These are phyloP conservation scores for Suillus subluteus DNA, from an alignment of 768 basidiomycete species.

Conservation along the genomic window DNA sequence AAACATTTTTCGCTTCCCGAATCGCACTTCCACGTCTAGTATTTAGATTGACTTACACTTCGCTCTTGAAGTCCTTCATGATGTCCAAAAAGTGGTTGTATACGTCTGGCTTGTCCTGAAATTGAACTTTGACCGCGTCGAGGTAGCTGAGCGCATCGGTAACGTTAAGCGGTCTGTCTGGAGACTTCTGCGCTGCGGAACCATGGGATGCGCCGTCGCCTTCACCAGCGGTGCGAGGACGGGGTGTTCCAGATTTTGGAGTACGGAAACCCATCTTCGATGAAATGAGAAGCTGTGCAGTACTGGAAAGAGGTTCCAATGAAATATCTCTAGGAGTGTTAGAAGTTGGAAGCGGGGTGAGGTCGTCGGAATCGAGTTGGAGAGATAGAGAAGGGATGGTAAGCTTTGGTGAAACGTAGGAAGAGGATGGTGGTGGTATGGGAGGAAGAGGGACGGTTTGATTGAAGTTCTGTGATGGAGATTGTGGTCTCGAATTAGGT, in stretches of 20 bases:
- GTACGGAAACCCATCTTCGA: slow-evolving; percentile 21
- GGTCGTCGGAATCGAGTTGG: slow-evolving; percentile 11
- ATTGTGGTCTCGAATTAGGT: slow-evolving; percentile 18
- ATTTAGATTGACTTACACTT: slow-evolving; percentile 61
- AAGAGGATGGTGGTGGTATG: slow-evolving; percentile 12
- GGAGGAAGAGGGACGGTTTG: slow-evolving; percentile 8
- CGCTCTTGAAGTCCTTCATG: slow-evolving; percentile 99
- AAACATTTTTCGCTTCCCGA: slow-evolving; percentile 3
- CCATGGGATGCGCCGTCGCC: slow-evolving; percentile 26
- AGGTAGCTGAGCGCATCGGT: slow-evolving; percentile 93
- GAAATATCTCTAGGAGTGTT: slow-evolving; percentile 1
- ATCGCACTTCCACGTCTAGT: neutral
- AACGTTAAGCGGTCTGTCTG: slow-evolving; percentile 80
- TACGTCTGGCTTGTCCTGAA: slow-evolving; percentile 87
- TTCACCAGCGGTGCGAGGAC: slow-evolving; percentile 38
- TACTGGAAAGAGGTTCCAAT: slow-evolving; percentile 3
- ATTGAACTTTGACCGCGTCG: slow-evolving; percentile 92
- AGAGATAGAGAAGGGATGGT: slow-evolving; percentile 4
- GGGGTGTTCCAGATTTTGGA: slow-evolving; percentile 42
- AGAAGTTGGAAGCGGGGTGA: neutral
- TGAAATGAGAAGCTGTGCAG: slow-evolving; percentile 4
- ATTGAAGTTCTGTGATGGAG: slow-evolving; percentile 16
- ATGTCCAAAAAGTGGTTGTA: slow-evolving; percentile 95
- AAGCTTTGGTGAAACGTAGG: slow-evolving; percentile 7
- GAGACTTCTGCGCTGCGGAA: slow-evolving; percentile 35